phyloP scores from a whole-genome alignment of 139 green algal genomes.

The Picochlorum costavermella region DNA sequence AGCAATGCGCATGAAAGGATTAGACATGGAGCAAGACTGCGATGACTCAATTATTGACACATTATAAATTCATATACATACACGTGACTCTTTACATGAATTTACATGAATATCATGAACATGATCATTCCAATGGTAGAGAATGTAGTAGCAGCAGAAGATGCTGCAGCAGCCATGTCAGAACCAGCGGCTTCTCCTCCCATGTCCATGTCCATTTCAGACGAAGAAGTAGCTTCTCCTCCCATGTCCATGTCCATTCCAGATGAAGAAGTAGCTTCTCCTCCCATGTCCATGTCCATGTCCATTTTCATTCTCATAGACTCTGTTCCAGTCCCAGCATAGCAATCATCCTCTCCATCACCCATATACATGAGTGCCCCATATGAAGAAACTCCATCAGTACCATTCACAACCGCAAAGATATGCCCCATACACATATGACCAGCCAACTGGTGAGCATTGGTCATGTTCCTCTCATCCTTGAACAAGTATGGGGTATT shows the following conservation, averaged over 20 bases:
- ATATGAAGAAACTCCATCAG: not conserved
- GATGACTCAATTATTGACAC: not conserved
- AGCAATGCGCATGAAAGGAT: conserved; percentile 6
- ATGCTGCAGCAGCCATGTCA: not conserved
- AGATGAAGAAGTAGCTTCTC: not conserved
- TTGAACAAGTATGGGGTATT: not conserved
- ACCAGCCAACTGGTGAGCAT: not conserved
- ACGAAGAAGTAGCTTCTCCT: not conserved
- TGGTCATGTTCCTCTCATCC: not conserved
- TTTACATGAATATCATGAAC: too few species aligned
- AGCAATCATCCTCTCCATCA: not conserved
- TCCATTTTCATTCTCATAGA: not conserved
- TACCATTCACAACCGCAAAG: not conserved
- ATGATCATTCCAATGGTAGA: too few species aligned
- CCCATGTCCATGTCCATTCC: not conserved
- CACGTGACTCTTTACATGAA: too few species aligned
- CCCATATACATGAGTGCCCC: not conserved
- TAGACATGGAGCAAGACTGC: conserved; percentile 1
- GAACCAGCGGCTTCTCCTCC: not conserved
- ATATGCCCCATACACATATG: conserved; percentile 1
- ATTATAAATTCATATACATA: too few species aligned
- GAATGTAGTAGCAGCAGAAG: too few species aligned
- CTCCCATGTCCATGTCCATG: not conserved
- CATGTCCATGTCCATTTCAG: not conserved
- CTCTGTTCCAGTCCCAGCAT: not conserved